A percentile compares a stretch with the other conserved stretches of the same genome.
These are phyloP conservation scores for Nicotiana tabacum DNA, from an alignment of 257 asterid species.

Conservation along the genomic window DNA sequence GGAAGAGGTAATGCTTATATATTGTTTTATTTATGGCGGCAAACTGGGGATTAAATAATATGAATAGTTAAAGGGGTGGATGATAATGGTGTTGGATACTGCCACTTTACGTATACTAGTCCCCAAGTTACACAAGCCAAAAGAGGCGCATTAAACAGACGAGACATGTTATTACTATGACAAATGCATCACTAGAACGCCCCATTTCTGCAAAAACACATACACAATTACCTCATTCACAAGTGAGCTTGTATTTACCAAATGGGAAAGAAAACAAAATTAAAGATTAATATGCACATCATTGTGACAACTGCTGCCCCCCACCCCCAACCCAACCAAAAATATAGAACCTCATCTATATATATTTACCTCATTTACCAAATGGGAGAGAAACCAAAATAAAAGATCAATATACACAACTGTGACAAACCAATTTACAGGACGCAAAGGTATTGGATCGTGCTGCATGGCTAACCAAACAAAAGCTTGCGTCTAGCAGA, in stretches of 20 bases:
- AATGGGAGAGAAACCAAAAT: background rate
- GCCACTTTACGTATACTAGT: too few relatives aligned
- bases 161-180: background rate
- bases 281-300: background rate
- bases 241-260: background rate
- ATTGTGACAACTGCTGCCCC: background rate
- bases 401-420: background rate
- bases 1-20: too few relatives aligned
- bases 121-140: background rate
- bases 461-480: slow-evolving; percentile 34
- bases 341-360: background rate
- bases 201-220: background rate
- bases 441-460: background rate
- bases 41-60: too few relatives aligned
- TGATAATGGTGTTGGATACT: too few relatives aligned
- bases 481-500: slow-evolving; percentile 74
- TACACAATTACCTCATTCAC: background rate
- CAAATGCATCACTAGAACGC: background rate
- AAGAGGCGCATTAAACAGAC: background rate
- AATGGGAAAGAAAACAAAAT: background rate
- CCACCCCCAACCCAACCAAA: too few relatives aligned
- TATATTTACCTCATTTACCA: background rate
- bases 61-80: too few relatives aligned
- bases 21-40: too few relatives aligned
- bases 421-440: background rate